Evolutionary conservation across 345 rosid genomes (phyloP).

Genomic region (Melaleuca quinquenervia): DNA sequence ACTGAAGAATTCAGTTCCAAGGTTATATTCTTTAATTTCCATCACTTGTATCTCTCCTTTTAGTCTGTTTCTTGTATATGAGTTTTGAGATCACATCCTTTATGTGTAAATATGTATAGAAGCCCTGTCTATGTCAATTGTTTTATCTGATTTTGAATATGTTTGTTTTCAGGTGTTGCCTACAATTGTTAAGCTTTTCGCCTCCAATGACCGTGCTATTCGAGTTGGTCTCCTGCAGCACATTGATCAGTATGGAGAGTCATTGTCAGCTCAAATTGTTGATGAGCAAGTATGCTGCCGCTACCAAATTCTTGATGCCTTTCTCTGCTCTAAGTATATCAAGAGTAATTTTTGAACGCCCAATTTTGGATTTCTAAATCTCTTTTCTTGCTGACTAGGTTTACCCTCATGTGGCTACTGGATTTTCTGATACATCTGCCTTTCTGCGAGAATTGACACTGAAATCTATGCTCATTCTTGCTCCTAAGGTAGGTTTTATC

Average conservation of each 20-base stretch:
- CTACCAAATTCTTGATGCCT: background rate
- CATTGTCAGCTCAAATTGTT: constrained; percentile 69
- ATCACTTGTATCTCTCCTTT: background rate
- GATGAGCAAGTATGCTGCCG: constrained; percentile 80
- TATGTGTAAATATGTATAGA: background rate
- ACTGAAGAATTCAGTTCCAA: constrained; percentile 78
- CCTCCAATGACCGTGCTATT: constrained; percentile 90
- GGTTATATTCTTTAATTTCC: constrained; percentile 25
- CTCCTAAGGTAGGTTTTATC: constrained; percentile 64
- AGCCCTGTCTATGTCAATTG: background rate
- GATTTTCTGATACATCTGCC: constrained; percentile 87
- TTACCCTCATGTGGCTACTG: constrained; percentile 87
- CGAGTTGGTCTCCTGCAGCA: constrained; percentile 93
- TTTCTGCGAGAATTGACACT: constrained; percentile 97
- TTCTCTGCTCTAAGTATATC: background rate
- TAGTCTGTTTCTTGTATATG: background rate
- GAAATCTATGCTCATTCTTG: constrained; percentile 91
- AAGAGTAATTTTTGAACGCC: background rate
- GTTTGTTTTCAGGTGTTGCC: constrained; percentile 58
- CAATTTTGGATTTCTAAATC: background rate
- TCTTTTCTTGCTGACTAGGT: constrained; percentile 37
- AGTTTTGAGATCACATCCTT: background rate
- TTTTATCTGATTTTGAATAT: background rate
- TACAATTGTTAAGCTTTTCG: constrained; percentile 76
- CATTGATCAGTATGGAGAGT: constrained; percentile 93